Conservation (phyloP, 179 eudicot species). For the Patellifolia procumbens region DNA sequence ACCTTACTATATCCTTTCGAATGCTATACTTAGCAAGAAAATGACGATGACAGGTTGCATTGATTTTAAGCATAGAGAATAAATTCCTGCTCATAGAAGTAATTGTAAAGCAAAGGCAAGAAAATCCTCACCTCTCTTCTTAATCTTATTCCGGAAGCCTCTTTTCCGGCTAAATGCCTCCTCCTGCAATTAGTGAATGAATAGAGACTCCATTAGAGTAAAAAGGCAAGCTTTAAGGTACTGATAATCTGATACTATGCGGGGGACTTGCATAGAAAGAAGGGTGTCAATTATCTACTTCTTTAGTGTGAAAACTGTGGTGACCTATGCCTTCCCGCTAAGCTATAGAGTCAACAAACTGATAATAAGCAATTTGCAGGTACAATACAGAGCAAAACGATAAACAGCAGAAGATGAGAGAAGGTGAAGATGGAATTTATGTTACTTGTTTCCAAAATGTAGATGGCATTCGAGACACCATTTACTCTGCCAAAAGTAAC, state of each 20-base stretch:
- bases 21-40: background rate
- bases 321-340: too few relatives aligned
- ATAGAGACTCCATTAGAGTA: background rate
- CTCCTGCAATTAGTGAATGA: constrained; percentile 62
- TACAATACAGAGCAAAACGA: too few relatives aligned
- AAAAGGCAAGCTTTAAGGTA: background rate
- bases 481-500: too few relatives aligned
- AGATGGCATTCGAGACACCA: too few relatives aligned
- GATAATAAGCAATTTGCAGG: too few relatives aligned
- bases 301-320: too few relatives aligned
- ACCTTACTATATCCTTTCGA: background rate
- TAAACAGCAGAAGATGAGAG: too few relatives aligned
- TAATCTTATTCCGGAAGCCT: constrained; percentile 84
- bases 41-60: background rate
- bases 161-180: constrained; percentile 97
- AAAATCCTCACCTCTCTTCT: constrained; percentile 59
- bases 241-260: background rate
- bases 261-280: background rate
- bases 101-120: background rate
- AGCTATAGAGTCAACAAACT: too few relatives aligned
- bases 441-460: too few relatives aligned
- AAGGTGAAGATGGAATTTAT: too few relatives aligned
- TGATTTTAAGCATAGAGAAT: background rate
- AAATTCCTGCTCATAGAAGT: background rate
- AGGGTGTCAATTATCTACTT: too few relatives aligned